Base-by-base conservation (phyloP, 73 alveolate genomes). In the Uronychia binucleata region DNA sequence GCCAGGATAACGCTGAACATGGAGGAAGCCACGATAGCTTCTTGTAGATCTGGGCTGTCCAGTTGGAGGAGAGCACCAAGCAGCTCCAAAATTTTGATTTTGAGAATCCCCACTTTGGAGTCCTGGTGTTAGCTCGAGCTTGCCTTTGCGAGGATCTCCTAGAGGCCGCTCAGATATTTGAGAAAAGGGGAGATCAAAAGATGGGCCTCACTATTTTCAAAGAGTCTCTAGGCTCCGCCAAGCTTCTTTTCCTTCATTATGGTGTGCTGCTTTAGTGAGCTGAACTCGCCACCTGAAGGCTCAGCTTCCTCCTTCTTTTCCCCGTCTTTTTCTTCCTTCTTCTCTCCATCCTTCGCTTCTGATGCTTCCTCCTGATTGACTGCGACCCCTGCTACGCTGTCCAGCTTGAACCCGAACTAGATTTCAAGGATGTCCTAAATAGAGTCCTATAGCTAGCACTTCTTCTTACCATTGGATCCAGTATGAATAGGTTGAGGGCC, bases 371-470 rank as follows among this genome's bases (percentile, higher is more conserved):
- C 46, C 26, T 85, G 85, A 26, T 85, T 78, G 11, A 81, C 82
- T 28, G 46, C 33, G 57, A 85, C 34, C 1, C 91, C 91, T 14
- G 91, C 91, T 1, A 85, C 77, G 28, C 31, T 31, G 1, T 76
- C 57, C 0, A 85, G 78, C 59, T 77, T 34, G 59, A 85, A 85
- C 8, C 91, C 91, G 46, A 85, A 85, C 30, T 77, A 74, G 35
- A 77, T 77, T 58, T 85, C 91, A 79, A 85, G 75, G 11, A 85
- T 84, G 58, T 85, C 91, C 46, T 85, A 34, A n/a, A 77, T 30
- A 8, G 91, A 85, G 11, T 85, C 91, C 59, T 77, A 27, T 1
- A 46, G 67, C 19, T 46, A 46, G 19, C 67, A 46, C n/a, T 46
- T 46, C 67, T 46, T 46, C 67, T 46, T 46, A 46, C 67, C 67